Evolutionary conservation across 108 stramenopile species (phyloP), one percentile per base, ranked within the genome.

Genomic region (Craspedostauros australis): DNA sequence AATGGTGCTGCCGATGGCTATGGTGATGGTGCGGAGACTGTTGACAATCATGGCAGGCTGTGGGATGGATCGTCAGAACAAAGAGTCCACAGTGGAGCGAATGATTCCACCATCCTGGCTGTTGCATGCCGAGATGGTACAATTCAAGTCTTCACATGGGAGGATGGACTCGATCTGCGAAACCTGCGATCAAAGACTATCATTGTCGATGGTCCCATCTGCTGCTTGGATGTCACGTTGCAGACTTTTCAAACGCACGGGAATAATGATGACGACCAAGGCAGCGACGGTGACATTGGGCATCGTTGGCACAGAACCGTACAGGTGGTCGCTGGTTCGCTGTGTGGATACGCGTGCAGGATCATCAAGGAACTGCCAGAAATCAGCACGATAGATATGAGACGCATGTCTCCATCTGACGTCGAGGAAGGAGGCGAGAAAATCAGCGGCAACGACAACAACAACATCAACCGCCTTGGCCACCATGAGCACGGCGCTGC

Each of bases 91-190:
- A n/a, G n/a, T n/a, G n/a, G n/a, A n/a, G n/a, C n/a, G n/a, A n/a
- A n/a, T n/a, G n/a, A n/a, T n/a, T n/a, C n/a, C n/a, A n/a, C n/a
- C 48, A 51, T 44, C 2, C 40, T 77, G 32, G 70, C 66, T 4
- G n/a, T 70, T 18, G 66, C 50, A 2, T 63, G 70, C 33, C 76
- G 72, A 46, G 76, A 77, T 67, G 76, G 76, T 3, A 72, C 70
- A 5, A 63, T 77, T 46, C 62, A 42, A 38, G 14, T 72, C 4
- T 43, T 72, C 20, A 60, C 51, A 6, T 72, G 50, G 63, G 46
- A 48, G 14, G 43, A 49, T 11, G 25, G 3, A 27, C 23, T 34
- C 21, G 3, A 15, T 19, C 34, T 9, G 18, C 1, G 4, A n/a
- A 11, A 3, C 19, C n/a, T 6, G 8, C 47, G 4, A 47, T 14